A percentile compares a stretch with the other conserved stretches of the same genome.
Conservation (phyloP, 352 stramenopile species). For the Phytophthora cryptogea region DNA sequence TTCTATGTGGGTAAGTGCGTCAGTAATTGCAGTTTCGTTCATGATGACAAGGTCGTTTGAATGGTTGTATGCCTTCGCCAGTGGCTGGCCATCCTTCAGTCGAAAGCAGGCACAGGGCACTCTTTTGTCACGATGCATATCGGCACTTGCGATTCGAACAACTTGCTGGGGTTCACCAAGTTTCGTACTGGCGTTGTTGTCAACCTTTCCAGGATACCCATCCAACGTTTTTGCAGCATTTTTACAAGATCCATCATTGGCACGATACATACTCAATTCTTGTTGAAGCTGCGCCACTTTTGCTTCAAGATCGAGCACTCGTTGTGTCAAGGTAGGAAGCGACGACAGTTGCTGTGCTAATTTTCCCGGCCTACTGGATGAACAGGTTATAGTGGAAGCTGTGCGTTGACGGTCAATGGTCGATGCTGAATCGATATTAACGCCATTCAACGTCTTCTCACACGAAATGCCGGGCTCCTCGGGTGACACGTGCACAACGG, state of each 20-base stretch:
- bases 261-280: not conserved
- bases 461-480: not conserved
- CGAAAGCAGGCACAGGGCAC: not conserved
- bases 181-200: not conserved
- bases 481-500: not conserved
- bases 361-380: not conserved
- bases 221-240: not conserved
- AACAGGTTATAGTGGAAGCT: not conserved
- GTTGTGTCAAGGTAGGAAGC: not conserved
- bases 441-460: not conserved
- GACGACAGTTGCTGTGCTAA: not conserved
- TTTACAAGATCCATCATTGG: not conserved
- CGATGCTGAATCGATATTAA: not conserved
- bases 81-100: not conserved
- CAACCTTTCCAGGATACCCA: not conserved
- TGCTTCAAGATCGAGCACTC: slow-evolving; percentile 2
- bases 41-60: not conserved
- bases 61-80: not conserved
- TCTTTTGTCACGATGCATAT: not conserved
- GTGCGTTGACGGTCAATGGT: not conserved
- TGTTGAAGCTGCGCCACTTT: not conserved
- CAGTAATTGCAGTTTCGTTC: slow-evolving; percentile 7
- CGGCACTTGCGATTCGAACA: not conserved
- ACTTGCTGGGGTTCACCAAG: not conserved
- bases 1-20: not conserved